These are phyloP conservation scores for Citrullus mucosospermus DNA, from an alignment of 306 rosid genomes.

Conservation along the genomic window DNA sequence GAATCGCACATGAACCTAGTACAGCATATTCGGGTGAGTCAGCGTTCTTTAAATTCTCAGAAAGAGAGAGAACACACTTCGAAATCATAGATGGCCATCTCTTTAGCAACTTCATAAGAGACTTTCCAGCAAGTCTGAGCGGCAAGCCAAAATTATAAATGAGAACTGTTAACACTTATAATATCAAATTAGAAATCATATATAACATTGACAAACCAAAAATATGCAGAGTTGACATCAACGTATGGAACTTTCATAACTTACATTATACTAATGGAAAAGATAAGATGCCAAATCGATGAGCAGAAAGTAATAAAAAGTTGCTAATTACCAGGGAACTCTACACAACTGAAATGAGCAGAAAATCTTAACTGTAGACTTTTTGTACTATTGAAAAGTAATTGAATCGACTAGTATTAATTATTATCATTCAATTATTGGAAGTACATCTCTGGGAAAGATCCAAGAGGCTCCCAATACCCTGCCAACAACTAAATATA, in stretches of 20 bases:
- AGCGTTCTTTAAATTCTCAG: conserved; percentile 49
- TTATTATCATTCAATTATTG: not conserved
- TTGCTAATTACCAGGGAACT: not conserved
- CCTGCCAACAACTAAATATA: not conserved
- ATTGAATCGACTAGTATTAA: not conserved
- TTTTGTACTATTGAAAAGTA: not conserved
- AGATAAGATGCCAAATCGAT: not conserved
- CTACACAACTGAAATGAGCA: not conserved
- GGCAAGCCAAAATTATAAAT: conserved; percentile 16
- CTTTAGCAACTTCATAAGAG: conserved; percentile 79
- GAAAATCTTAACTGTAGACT: not conserved
- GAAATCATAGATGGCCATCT: conserved; percentile 95
- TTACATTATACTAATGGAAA: not conserved
- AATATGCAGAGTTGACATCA: not conserved
- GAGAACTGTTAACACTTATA: conserved; percentile 6
- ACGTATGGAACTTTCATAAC: not conserved
- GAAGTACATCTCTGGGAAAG: not conserved
- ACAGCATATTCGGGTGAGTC: conserved; percentile 71
- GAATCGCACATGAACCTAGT: conserved; percentile 91
- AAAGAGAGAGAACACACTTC: conserved; percentile 68
- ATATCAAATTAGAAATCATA: not conserved
- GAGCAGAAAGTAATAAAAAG: not conserved
- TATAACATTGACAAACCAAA: conserved; percentile 3
- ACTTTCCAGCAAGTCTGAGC: conserved; percentile 83
- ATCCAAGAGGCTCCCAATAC: not conserved